phyloP scores from a whole-genome alignment of 78 protist species.

The Monocercomonoides exilis region DNA sequence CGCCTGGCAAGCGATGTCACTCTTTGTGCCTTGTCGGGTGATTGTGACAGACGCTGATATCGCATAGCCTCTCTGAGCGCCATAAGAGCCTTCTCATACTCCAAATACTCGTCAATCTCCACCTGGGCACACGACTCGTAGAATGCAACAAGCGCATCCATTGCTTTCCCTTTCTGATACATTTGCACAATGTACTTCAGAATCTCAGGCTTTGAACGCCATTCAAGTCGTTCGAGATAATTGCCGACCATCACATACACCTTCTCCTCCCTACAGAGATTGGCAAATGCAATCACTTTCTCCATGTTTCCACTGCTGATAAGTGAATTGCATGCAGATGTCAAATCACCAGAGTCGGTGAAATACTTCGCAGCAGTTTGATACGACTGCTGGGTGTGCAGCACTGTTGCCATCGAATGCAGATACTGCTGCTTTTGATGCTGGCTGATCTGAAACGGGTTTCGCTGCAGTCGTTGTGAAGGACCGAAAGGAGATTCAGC shows the following conservation, averaged over 20 bases:
- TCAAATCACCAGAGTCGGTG: background rate
- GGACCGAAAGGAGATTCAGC: no score
- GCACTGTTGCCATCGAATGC: background rate
- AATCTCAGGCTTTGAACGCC: slow-evolving; percentile 55
- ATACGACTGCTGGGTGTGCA: background rate
- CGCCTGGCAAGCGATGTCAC: background rate
- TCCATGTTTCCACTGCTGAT: slow-evolving; percentile 44
- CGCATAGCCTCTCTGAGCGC: slow-evolving; percentile 52
- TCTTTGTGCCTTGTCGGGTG: background rate
- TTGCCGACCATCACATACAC: slow-evolving; percentile 67
- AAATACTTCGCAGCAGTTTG: slow-evolving; percentile 15
- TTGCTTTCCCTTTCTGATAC: slow-evolving; percentile 62
- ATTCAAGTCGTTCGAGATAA: slow-evolving; percentile 52
- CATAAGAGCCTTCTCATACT: slow-evolving; percentile 61
- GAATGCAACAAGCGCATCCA: slow-evolving; percentile 47
- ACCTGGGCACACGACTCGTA: slow-evolving; percentile 61
- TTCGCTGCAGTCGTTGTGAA: no score
- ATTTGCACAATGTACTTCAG: slow-evolving; percentile 53
- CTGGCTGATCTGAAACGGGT: no score
- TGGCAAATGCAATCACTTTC: slow-evolving; percentile 61
- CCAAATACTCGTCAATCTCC: slow-evolving; percentile 72
- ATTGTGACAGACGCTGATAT: slow-evolving; percentile 20
- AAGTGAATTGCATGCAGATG: background rate
- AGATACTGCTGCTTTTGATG: background rate
- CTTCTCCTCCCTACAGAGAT: background rate